These are phyloP conservation scores for Cicer yamashitae DNA, from an alignment of 306 rosid genomes.

Conservation along the genomic window DNA sequence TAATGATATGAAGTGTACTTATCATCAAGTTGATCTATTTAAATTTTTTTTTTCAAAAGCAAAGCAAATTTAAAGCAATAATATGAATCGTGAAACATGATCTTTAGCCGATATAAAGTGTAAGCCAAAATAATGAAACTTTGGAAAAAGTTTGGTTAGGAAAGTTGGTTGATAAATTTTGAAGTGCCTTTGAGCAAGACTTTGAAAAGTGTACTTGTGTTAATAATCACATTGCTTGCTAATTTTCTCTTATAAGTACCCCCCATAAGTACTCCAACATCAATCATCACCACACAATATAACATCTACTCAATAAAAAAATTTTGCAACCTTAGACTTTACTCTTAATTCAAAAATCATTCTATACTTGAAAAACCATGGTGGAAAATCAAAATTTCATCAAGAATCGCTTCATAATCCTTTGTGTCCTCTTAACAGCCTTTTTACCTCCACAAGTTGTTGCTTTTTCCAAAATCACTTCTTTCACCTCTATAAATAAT, in stretches of 20 bases:
- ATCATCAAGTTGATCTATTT: neutral
- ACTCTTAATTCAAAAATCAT: neutral
- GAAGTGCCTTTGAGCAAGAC: constrained; percentile 3
- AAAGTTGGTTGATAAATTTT: neutral
- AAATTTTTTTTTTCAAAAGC: neutral
- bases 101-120: neutral
- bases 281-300: neutral
- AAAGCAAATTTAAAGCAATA: neutral
- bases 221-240: neutral
- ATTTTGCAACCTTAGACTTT: neutral
- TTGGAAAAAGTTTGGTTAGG: neutral
- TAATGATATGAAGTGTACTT: neutral
- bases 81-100: constrained; percentile 8
- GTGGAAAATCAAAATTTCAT: neutral
- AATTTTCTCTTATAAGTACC: neutral
- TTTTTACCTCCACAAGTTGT: constrained; percentile 14
- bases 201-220: constrained; percentile 6
- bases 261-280: neutral
- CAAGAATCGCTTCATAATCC: neutral
- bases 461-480: constrained; percentile 4
- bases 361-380: constrained; percentile 22
- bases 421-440: neutral
- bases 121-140: neutral
- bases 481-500: neutral
- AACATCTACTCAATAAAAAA: neutral